phyloP scores from a whole-genome alignment of 2,329 filamentous ascomycete species.

The Paraphaeosphaeria minitans region DNA sequence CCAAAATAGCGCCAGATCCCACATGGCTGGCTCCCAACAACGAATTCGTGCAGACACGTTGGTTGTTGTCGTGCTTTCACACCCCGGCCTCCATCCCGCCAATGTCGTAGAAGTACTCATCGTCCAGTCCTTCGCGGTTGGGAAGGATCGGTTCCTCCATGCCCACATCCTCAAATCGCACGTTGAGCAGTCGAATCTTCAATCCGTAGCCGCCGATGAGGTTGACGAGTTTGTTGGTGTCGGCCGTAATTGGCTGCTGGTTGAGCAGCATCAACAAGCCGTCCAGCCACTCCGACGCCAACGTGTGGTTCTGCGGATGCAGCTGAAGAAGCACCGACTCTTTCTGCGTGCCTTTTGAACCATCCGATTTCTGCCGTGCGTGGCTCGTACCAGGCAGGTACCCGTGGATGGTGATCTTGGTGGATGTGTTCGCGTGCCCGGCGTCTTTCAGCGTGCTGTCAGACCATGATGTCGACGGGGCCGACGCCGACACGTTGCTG shows the following conservation, averaged over 20 bases:
- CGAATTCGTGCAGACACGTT: neutral
- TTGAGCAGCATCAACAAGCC: slow-evolving; percentile 93
- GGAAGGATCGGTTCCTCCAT: slow-evolving; percentile 76
- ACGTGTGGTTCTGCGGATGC: slow-evolving; percentile 76
- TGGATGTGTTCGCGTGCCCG: slow-evolving; percentile 56
- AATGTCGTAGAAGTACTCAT: slow-evolving; percentile 88
- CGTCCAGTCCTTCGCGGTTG: slow-evolving; percentile 81
- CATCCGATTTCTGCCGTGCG: slow-evolving; percentile 36
- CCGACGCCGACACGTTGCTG: slow-evolving; percentile 80
- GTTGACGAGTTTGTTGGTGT: slow-evolving; percentile 87
- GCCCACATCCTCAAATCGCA: slow-evolving; percentile 79
- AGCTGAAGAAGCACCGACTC: slow-evolving; percentile 83
- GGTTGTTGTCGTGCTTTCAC: slow-evolving; percentile 20
- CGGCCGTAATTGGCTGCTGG: slow-evolving; percentile 94
- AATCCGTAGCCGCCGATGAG: slow-evolving; percentile 88
- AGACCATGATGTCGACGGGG: slow-evolving; percentile 55
- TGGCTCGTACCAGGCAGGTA: slow-evolving; percentile 54
- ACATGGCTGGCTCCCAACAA: neutral
- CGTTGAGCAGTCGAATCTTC: slow-evolving; percentile 90
- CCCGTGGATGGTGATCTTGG: slow-evolving; percentile 91
- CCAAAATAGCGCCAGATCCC: slow-evolving; percentile 10
- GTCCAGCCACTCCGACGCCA: slow-evolving; percentile 96
- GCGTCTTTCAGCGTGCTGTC: slow-evolving; percentile 50
- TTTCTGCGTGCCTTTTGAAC: slow-evolving; percentile 47
- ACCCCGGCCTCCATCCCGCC: slow-evolving; percentile 42